phyloP scores from a whole-genome alignment of 345 rosid species.

The Brassica carinata region DNA sequence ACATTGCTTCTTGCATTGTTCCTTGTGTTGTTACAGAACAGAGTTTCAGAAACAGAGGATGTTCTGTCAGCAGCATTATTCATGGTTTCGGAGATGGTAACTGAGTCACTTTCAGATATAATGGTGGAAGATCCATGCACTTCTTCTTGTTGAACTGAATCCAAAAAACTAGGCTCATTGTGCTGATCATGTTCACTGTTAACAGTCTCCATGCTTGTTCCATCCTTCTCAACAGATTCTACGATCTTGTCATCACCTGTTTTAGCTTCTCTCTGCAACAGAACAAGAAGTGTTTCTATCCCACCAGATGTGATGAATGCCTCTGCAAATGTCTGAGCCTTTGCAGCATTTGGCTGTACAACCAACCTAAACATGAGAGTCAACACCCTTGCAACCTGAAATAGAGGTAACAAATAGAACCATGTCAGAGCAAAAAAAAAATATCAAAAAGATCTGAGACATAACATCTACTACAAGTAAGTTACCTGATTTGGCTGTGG shows the following conservation, averaged over 20 bases:
- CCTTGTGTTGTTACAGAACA: slow-evolving; percentile 53
- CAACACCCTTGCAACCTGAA: slow-evolving; percentile 86
- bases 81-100: slow-evolving; percentile 44
- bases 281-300: slow-evolving; percentile 91
- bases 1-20: slow-evolving; percentile 67
- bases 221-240: slow-evolving; percentile 42
- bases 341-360: slow-evolving; percentile 82
- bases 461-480: not conserved
- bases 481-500: slow-evolving; percentile 96
- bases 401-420: slow-evolving; percentile 25
- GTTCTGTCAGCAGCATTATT: slow-evolving; percentile 57
- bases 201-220: slow-evolving; percentile 36
- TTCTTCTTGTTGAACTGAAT: slow-evolving; percentile 43
- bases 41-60: slow-evolving; percentile 59
- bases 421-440: slow-evolving; percentile 6
- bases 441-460: not conserved
- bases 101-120: slow-evolving; percentile 38
- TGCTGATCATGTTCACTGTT: slow-evolving; percentile 46
- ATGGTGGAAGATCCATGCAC: slow-evolving; percentile 43
- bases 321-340: slow-evolving; percentile 76
- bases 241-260: slow-evolving; percentile 55
- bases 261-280: slow-evolving; percentile 92
- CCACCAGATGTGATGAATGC: slow-evolving; percentile 86
- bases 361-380: slow-evolving; percentile 86
- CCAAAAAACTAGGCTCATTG: slow-evolving; percentile 40